Base-by-base conservation (phyloP, 257 asterid genomes). In the Echium plantagineum region DNA sequence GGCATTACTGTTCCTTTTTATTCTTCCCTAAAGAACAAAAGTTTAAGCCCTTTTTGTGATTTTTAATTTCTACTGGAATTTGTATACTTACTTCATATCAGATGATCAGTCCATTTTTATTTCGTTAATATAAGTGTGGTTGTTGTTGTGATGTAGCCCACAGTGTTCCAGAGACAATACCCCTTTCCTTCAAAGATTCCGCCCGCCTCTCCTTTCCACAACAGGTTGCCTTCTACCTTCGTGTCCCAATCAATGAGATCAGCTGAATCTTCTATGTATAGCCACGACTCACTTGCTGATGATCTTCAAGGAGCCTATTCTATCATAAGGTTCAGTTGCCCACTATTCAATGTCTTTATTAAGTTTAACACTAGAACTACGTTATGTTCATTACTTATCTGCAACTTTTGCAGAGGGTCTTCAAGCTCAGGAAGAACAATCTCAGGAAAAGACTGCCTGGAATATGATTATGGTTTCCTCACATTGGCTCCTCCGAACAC, bases 401-500 rank as follows among this genome's bases (percentile, higher is more conserved):
- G 15, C 22, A 55, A 63, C 52, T 20, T 31, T 70, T 61, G 9
- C 83, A 90, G 96, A 71, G 79, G 80, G 55, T 80, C 75, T 66
- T 64, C 76, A 18, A 83, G 68, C 70, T 69, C 86, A 58, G 71
- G 46, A 35, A 35, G 46, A 8, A 35, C 2, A 35, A 35, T 8
- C 46, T 1, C 48, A 15, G 79, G 70, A 32, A 60, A 72, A 31
- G 78, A 60, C 78, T 64, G 19, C 66, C 75, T 80, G 66, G 74
- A 65, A 49, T 87, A 87, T 67, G 74, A 65, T 52, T 87, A 87
- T 67, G 88, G 82, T 58, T 85, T 90, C 64, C 88, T 87, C 60
- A 70, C 94, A 9, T 64, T 90, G 77, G 96, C 90, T 52, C 98
- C 96, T 78, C 96, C 96, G 0, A 55, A 68, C 1, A 42, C 58